A percentile compares a stretch with the other conserved stretches of the same genome.
Conservation (phyloP, 129 eudicot species). For the Chrysanthemum seticuspe region DNA sequence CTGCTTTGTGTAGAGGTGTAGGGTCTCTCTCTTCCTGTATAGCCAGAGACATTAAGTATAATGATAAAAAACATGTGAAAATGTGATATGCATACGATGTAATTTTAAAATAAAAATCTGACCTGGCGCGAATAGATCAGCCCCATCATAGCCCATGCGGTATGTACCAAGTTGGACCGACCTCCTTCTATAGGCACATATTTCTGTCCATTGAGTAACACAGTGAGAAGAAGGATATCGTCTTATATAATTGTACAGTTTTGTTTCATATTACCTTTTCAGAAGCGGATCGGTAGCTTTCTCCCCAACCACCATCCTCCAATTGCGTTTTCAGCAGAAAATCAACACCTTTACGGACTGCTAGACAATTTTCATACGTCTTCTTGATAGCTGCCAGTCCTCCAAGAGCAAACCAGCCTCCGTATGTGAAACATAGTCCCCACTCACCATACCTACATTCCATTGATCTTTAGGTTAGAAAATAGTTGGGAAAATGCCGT, state of each 20-base stretch:
- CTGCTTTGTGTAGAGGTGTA: conserved; percentile 52
- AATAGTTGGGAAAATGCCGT: too few species aligned
- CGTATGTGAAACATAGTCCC: conserved; percentile 77
- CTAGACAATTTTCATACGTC: conserved; percentile 31
- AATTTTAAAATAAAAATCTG: background rate
- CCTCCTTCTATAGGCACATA: conserved; percentile 43
- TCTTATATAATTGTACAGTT: background rate
- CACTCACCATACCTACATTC: conserved; percentile 65
- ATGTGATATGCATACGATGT: too few species aligned
- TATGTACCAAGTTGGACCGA: conserved; percentile 45
- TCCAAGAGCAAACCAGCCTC: conserved; percentile 57
- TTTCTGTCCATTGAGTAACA: conserved; percentile 21
- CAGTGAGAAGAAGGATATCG: background rate
- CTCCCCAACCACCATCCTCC: conserved; percentile 63
- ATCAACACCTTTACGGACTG: conserved; percentile 33
- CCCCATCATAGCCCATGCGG: conserved; percentile 57
- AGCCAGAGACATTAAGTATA: background rate
- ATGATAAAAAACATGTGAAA: background rate
- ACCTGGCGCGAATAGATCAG: conserved; percentile 40
- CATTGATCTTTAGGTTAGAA: background rate
- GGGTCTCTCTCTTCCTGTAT: conserved; percentile 51
- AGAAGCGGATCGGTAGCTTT: conserved; percentile 40
- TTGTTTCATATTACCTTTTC: conserved; percentile 28
- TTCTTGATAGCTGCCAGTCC: conserved; percentile 59
- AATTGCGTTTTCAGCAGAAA: conserved; percentile 32